Evolutionary conservation across 495 filamentous ascomycete species (phyloP).

Genomic region (Annulohypoxylon moriforme): DNA sequence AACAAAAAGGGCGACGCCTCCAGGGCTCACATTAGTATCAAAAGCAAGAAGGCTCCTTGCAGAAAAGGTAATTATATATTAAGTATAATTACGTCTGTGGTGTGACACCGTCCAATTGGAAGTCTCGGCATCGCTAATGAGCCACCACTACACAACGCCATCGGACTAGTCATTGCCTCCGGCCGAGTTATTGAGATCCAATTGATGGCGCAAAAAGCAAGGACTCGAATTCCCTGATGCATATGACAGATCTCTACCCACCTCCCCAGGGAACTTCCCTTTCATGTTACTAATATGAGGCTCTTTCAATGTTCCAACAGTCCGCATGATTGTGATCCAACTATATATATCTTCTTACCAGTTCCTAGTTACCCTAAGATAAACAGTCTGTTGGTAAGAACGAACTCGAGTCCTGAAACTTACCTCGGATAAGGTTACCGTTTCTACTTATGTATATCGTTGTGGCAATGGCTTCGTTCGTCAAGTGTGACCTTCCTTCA

Average conservation of each 20-base stretch:
- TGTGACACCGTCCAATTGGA: background rate
- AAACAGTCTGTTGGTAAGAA: conserved; percentile 15
- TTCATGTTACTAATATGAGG: background rate
- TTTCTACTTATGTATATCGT: conserved; percentile 5
- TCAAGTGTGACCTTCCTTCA: conserved; percentile 20
- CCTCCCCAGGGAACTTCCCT: too few relatives aligned
- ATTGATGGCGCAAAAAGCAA: background rate
- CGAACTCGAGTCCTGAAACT: background rate
- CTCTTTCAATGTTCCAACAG: background rate
- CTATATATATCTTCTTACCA: background rate
- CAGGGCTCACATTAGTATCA: background rate
- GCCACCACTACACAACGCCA: background rate
- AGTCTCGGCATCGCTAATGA: background rate
- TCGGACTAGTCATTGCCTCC: background rate
- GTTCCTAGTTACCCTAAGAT: background rate
- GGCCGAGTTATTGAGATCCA: background rate
- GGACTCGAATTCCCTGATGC: background rate
- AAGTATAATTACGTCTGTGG: background rate
- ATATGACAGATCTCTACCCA: background rate
- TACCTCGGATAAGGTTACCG: background rate
- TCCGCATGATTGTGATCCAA: background rate
- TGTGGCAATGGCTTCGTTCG: background rate
- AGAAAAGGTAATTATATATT: background rate
- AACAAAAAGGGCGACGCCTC: background rate
- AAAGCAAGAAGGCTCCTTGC: background rate